These are phyloP conservation scores for Geranium incanum DNA, from an alignment of 441 rosid species.

Conservation along the genomic window DNA sequence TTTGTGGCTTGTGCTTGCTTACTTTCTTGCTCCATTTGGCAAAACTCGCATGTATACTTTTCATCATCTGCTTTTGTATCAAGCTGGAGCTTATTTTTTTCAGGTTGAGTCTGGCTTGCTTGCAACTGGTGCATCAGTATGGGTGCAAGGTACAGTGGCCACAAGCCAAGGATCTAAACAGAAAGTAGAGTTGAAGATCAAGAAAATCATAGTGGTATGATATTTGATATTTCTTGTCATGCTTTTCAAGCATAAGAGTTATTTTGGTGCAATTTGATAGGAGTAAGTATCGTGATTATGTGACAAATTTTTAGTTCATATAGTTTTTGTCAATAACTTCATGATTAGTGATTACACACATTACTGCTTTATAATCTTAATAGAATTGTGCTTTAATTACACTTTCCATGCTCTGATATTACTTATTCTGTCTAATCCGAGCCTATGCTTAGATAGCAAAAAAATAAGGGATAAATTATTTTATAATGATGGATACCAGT, in stretches of 20 bases:
- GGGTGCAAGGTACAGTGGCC: slow-evolving; percentile 71
- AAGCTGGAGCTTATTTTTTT: slow-evolving; percentile 18
- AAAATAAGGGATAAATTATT: background rate
- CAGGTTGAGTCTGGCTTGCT: slow-evolving; percentile 76
- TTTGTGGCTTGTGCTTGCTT: background rate
- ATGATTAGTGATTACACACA: background rate
- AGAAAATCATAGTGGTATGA: slow-evolving; percentile 63
- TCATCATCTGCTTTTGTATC: slow-evolving; percentile 19
- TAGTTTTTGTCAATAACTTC: background rate
- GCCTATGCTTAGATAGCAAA: background rate
- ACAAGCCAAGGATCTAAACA: slow-evolving; percentile 87
- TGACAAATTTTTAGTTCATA: background rate
- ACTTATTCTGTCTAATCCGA: background rate
- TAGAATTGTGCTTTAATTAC: background rate
- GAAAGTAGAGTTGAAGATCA: slow-evolving; percentile 73
- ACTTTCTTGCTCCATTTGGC: background rate
- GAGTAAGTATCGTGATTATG: background rate
- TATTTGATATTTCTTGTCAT: slow-evolving; percentile 14
- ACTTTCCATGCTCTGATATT: background rate
- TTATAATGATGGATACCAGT: background rate
- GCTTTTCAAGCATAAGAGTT: background rate
- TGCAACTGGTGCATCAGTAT: slow-evolving; percentile 77
- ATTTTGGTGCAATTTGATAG: background rate
- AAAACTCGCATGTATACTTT: background rate
- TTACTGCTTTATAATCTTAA: background rate